Conservation (phyloP, 345 rosid genomes). For the Euphorbia pulcherrima region DNA sequence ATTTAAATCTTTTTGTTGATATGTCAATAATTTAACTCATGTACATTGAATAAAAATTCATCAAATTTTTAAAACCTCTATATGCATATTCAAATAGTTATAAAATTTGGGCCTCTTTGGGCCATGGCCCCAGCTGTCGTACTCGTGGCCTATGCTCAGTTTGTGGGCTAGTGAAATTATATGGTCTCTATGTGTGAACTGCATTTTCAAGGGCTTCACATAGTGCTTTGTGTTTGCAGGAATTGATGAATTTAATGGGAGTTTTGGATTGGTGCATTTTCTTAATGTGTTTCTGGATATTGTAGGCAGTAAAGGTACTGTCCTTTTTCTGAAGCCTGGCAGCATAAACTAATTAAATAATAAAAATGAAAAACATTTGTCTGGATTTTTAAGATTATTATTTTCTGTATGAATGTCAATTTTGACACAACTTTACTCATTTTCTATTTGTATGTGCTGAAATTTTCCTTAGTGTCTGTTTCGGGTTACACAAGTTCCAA, state of each 20-base stretch:
- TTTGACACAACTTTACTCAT: background rate
- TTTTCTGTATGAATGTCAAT: conserved; percentile 2
- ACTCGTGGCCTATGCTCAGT: no score
- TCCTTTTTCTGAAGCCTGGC: conserved; percentile 12
- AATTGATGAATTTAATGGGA: conserved; percentile 10
- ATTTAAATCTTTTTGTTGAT: no score
- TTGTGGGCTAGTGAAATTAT: background rate
- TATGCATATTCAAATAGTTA: no score
- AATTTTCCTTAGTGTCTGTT: background rate
- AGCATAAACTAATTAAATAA: conserved; percentile 24
- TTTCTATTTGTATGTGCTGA: background rate
- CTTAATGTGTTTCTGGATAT: conserved; percentile 18
- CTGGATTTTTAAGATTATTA: conserved; percentile 3
- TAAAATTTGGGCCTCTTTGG: no score
- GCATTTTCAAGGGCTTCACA: background rate
- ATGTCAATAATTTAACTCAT: no score
- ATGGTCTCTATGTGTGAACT: no score
- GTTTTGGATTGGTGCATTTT: conserved; percentile 6
- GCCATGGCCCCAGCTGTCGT: no score
- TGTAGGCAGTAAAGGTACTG: conserved; percentile 21
- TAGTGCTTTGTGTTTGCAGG: conserved; percentile 22
- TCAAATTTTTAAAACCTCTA: no score
- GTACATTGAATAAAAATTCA: no score
- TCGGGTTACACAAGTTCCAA: background rate
- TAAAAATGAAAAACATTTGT: conserved; percentile 2